Conservation (phyloP, 1,139 yeast genomes). For the Zygosaccharomyces sapae region DNA sequence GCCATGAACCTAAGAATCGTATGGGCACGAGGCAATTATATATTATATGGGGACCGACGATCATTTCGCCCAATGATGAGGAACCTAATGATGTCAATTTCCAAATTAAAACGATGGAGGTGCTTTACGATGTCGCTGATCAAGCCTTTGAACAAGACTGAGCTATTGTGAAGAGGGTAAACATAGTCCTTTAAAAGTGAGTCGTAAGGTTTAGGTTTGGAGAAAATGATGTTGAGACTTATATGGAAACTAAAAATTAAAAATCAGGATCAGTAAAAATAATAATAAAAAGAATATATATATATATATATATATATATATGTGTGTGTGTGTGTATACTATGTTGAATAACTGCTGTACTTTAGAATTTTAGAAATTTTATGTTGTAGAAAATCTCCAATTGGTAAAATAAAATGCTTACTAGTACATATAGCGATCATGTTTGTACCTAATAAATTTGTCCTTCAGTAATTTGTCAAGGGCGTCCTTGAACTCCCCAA, state of each 20-base stretch:
- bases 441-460: conserved; percentile 13
- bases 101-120: conserved; percentile 80
- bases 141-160: conserved; percentile 78
- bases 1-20: conserved; percentile 59
- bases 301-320: background rate
- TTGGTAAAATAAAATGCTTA: background rate
- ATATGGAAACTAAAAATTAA: background rate
- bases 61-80: conserved; percentile 57
- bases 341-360: background rate
- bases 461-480: conserved; percentile 16
- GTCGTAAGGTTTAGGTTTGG: background rate
- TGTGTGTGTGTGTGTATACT: no score
- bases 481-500: conserved; percentile 35
- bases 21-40: conserved; percentile 80
- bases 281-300: background rate
- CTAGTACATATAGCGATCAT: conserved; percentile 10
- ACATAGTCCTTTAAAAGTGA: background rate
- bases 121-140: conserved; percentile 74
- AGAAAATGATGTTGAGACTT: background rate
- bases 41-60: conserved; percentile 91
- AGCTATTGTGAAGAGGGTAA: conserved; percentile 4
- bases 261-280: background rate
- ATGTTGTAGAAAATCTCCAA: background rate
- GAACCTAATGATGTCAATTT: conserved; percentile 75
- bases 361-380: background rate